Percentiles rank a stretch among this genome's conserved stretches.
phyloP scores from a whole-genome alignment of 2,329 filamentous ascomycete genomes.

The Pestalotiopsis sp. region DNA sequence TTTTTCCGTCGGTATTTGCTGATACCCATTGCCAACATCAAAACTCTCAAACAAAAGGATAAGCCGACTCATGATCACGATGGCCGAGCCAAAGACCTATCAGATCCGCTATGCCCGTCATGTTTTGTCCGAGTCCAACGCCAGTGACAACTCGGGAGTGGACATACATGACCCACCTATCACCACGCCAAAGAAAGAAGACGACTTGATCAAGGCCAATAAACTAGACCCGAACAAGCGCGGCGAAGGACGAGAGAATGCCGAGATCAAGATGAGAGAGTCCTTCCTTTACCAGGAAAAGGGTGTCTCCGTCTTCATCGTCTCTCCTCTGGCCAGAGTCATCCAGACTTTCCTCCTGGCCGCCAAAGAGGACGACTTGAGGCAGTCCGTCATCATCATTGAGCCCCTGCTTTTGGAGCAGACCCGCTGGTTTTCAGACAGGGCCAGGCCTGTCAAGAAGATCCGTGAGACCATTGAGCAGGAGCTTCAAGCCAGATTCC shows the following conservation, averaged over 20 bases:
- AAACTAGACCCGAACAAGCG: neutral
- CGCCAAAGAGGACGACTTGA: neutral
- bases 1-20: neutral
- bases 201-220: neutral
- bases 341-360: constrained; percentile 14
- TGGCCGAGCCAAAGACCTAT: constrained; percentile 2
- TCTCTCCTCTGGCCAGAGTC: constrained; percentile 12
- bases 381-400: neutral
- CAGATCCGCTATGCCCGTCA: constrained; percentile 14
- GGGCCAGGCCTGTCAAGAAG: neutral
- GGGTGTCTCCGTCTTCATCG: neutral
- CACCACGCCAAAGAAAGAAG: neutral
- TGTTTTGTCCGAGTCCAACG: constrained; percentile 15
- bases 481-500: neutral
- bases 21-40: neutral
- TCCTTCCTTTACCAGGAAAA: neutral
- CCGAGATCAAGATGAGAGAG: neutral
- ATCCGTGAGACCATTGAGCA: neutral
- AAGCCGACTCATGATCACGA: neutral
- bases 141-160: constrained; percentile 2
- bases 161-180: constrained; percentile 10
- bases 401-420: constrained; percentile 14
- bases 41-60: neutral
- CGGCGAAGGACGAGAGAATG: neutral
- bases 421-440: constrained; percentile 17